These are phyloP conservation scores for Teratosphaeria nubilosa DNA, from an alignment of 2,329 filamentous ascomycete genomes.

Conservation along the genomic window DNA sequence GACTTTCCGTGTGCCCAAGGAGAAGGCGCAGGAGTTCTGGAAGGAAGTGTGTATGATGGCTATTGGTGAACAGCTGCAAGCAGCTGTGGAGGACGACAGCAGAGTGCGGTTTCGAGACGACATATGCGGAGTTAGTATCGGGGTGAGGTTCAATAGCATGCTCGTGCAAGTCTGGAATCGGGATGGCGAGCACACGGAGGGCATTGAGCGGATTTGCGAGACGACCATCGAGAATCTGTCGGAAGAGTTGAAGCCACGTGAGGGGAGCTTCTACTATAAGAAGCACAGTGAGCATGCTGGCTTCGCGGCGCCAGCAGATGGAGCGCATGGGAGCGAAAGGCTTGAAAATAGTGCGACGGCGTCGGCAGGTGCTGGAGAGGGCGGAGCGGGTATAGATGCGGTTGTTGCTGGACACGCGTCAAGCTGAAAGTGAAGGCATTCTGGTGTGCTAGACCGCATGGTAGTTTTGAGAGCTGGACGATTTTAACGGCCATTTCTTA, in stretches of 20 bases:
- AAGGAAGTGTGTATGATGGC: slow-evolving; percentile 71
- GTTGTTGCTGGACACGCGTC: neutral
- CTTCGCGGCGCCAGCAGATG: slow-evolving; percentile 28
- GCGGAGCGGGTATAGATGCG: neutral
- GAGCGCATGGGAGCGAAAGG: neutral
- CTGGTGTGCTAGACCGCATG: neutral
- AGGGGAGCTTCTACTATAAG: slow-evolving; percentile 59
- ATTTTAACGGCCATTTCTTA: neutral
- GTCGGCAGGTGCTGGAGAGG: neutral
- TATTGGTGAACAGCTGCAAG: slow-evolving; percentile 71
- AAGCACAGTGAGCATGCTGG: slow-evolving; percentile 80
- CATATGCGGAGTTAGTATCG: slow-evolving; percentile 78
- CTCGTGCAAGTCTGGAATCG: slow-evolving; percentile 92
- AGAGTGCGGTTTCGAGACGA: slow-evolving; percentile 58
- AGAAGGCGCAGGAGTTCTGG: slow-evolving; percentile 62
- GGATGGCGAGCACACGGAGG: slow-evolving; percentile 68
- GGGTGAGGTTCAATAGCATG: slow-evolving; percentile 79
- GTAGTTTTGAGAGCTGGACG: neutral
- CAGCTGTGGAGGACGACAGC: slow-evolving; percentile 48
- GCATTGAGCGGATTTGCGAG: slow-evolving; percentile 62
- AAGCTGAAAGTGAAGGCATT: neutral
- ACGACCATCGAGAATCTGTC: slow-evolving; percentile 66
- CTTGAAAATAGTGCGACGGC: neutral
- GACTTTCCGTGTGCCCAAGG: slow-evolving; percentile 84
- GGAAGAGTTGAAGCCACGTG: slow-evolving; percentile 60